Evolutionary conservation across 2,329 filamentous ascomycete genomes (phyloP), one percentile per base, ranked within the genome.

Genomic region (Stemphylium vesicarium): DNA sequence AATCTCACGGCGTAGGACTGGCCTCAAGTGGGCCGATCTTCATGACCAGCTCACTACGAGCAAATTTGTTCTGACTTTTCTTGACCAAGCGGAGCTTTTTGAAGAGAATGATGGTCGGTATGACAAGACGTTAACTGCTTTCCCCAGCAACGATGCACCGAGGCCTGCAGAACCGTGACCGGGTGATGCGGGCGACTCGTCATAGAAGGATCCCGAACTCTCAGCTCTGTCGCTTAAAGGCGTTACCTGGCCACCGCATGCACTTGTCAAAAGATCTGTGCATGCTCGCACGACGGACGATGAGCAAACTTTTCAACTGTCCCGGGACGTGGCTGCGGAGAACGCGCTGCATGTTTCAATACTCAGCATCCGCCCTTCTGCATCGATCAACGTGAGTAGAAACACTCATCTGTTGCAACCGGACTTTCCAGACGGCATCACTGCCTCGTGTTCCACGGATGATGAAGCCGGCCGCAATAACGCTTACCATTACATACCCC

Each of bases 221-320:
- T 56, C 51, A 52, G 53, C 51, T 54, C 36, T 31, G 51, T 69
- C 65, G 66, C 66, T 66, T 64, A 60, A 50, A 56, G 13, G 50
- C 57, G 63, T 64, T 63, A 63, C 64, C 56, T 50, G 56, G 60
- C 26, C 63, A 69, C 66, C 35, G 53, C 63, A 66, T 62, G 37
- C 44, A 55, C 51, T 50, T 62, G 59, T 68, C 67, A 70, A 58
- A 66, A 42, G 55, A 63, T 60, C 61, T 62, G 59, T 66, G 63
- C 64, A 62, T 57, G 33, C 53, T 60, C 60, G 62, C 60, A 63
- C 62, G 36, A 62, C 63, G 35, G 50, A 41, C 56, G 40, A 47
- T 57, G 45, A 70, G 71, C 69, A 72, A 72, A 72, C 69, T 69
- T 65, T 65, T 63, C 56, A 54, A 59, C 59, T 42, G 60, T 61